These are phyloP conservation scores for Erodium moschatum DNA, from an alignment of 441 rosid genomes.

Conservation along the genomic window DNA sequence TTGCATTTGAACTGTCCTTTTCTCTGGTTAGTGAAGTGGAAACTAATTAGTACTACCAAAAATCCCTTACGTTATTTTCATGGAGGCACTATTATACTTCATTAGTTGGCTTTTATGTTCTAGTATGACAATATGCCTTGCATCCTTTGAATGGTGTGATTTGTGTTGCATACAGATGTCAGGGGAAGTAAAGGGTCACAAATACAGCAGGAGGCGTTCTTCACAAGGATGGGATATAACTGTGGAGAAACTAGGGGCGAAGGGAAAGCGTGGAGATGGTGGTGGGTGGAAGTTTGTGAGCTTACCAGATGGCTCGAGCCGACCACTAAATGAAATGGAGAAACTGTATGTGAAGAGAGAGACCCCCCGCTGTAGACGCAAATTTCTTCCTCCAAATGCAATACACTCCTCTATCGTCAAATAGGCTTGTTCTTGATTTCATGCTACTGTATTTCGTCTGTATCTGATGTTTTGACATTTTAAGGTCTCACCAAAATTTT, in stretches of 20 bases:
- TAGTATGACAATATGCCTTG: too few relatives aligned
- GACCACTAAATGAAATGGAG: constrained; percentile 61
- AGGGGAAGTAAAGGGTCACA: constrained; percentile 72
- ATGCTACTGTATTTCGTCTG: too few relatives aligned
- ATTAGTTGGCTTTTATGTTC: too few relatives aligned
- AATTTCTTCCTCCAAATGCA: constrained; percentile 38
- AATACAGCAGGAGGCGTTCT: constrained; percentile 65
- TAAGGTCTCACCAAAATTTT: too few relatives aligned
- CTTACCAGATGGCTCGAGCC: constrained; percentile 76
- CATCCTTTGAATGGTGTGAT: neutral
- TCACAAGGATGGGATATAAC: constrained; percentile 71
- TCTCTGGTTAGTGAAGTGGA: too few relatives aligned
- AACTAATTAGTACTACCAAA: too few relatives aligned
- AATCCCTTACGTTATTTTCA: too few relatives aligned
- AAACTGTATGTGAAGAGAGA: constrained; percentile 75
- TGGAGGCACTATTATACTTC: too few relatives aligned
- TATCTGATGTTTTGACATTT: too few relatives aligned
- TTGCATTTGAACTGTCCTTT: constrained; percentile 6
- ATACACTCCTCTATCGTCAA: too few relatives aligned
- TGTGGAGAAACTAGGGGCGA: constrained; percentile 64
- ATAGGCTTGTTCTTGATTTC: too few relatives aligned
- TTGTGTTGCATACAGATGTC: constrained; percentile 37
- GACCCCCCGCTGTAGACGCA: constrained; percentile 66
- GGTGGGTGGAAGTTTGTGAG: constrained; percentile 91
- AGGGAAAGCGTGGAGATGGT: constrained; percentile 70